Base-by-base conservation (phyloP, 768 basidiomycete genomes). In the Coprinopsis strossmayeri region DNA sequence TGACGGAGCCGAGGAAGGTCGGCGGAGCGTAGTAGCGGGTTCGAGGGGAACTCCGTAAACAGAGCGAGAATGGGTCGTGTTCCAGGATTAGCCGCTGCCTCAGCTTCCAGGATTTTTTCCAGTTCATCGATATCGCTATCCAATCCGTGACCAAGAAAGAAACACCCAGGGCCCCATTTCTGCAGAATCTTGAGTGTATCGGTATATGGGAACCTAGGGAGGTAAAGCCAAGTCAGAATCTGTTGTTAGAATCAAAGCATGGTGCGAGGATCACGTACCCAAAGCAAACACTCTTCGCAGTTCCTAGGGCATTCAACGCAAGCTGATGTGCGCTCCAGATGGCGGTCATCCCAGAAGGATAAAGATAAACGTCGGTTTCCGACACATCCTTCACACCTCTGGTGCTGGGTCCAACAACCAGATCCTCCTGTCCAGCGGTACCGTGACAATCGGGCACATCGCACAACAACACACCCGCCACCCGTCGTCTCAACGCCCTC, bases 161-260 rank as follows among this genome's bases (percentile, higher is more conserved):
- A 76, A 55, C 84, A 91, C 1, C 95, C 95, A 2, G 89, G 90
- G 1, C 95, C 95, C 92, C 93, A 98, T 66, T 99, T 97, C 57
- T 93, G 73, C 1, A 98, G 72, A 34, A 94, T 78, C 64, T 97
- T 97, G 50, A 95, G 77, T 3, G 95, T 97, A 61, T 98, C 95
- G 7, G 82, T 90, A 63, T 97, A 99, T 0, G 93, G 86, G 65
- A 97, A 99, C 13, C 94, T 96, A 54, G 27, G 27, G 17, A 20
- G 43, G 28, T 28, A n/a, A n/a, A n/a, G n/a, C n/a, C n/a, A n/a
- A n/a, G n/a, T n/a, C n/a, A n/a, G n/a, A n/a, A 11, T 32, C 35
- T 55, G 42, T 20, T 20, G n/a, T 17, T n/a, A n/a, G 25, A 15
- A 1, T 2, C 11, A 13, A 39, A 44, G 32, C 3, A 2, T 18